phyloP scores from a whole-genome alignment of 2,329 filamentous ascomycete genomes.

The Coleophoma crateriformis region DNA sequence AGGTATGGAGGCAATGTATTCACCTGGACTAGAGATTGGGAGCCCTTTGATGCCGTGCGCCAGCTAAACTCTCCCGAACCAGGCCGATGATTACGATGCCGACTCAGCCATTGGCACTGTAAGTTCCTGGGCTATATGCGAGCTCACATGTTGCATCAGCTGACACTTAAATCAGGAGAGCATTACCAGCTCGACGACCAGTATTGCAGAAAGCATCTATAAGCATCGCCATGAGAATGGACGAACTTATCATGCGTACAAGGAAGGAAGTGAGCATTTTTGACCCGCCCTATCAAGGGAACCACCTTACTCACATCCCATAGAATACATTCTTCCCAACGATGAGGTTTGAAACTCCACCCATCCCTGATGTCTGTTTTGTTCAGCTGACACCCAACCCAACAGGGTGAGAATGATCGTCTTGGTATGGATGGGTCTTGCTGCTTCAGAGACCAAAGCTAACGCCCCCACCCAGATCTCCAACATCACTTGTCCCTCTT shows the following conservation, averaged over 20 bases:
- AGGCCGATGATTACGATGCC: neutral
- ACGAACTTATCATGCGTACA: constrained; percentile 16
- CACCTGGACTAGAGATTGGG: too few relatives aligned
- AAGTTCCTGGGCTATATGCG: neutral
- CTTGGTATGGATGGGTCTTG: neutral
- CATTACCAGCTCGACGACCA: neutral
- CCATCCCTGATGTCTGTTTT: neutral
- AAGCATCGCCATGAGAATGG: constrained; percentile 18
- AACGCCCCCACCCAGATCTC: neutral
- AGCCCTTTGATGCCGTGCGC: too few relatives aligned
- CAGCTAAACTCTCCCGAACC: too few relatives aligned
- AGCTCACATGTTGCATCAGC: neutral
- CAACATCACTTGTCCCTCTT: neutral
- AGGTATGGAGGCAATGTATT: too few relatives aligned
- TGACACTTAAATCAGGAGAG: neutral
- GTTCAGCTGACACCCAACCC: neutral
- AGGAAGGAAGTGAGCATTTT: neutral
- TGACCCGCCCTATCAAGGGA: neutral
- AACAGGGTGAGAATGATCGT: neutral
- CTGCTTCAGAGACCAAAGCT: neutral
- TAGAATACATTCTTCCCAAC: neutral
- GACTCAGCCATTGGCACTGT: neutral
- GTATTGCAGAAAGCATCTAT: constrained; percentile 14
- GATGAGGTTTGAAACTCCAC: neutral
- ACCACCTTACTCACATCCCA: neutral